Percentiles rank a stretch among this genome's conserved stretches.
These are phyloP conservation scores for Apophysomyces elegans DNA, from an alignment of 371 early-diverging fungal species.

Conservation along the genomic window DNA sequence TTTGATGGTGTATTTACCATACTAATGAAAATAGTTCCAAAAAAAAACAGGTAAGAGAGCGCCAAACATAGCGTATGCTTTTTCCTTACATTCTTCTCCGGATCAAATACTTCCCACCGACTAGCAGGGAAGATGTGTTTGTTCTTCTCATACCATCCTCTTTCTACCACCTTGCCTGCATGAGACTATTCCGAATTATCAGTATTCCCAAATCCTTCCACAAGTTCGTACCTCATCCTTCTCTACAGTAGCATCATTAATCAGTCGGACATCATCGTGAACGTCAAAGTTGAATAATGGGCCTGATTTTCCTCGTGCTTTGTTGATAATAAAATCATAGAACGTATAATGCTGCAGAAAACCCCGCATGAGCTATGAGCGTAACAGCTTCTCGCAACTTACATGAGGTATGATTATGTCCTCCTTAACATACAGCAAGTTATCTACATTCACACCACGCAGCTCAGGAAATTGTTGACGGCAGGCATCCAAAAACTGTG, in stretches of 20 bases:
- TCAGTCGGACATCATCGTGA: slow-evolving; percentile 90
- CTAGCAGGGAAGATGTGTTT: slow-evolving; percentile 97
- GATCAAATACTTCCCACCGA: slow-evolving; percentile 94
- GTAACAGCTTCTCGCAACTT: slow-evolving; percentile 21
- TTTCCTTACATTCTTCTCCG: slow-evolving; percentile 70
- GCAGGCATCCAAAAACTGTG: slow-evolving; percentile 84
- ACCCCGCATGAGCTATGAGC: not conserved
- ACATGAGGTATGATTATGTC: slow-evolving; percentile 96
- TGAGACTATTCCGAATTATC: slow-evolving; percentile 66
- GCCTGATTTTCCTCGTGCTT: slow-evolving; percentile 95
- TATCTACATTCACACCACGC: slow-evolving; percentile 83
- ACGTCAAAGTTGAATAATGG: slow-evolving; percentile 94
- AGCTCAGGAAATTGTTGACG: slow-evolving; percentile 82
- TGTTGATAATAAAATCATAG: slow-evolving; percentile 96
- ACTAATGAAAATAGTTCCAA: slow-evolving; percentile 38
- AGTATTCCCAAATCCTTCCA: not conserved
- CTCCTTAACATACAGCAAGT: slow-evolving; percentile 92
- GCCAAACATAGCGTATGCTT: not conserved
- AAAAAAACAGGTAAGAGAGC: slow-evolving; percentile 11
- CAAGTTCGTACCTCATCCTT: slow-evolving; percentile 72
- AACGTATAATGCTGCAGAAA: slow-evolving; percentile 84
- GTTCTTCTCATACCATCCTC: slow-evolving; percentile 94
- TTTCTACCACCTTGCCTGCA: slow-evolving; percentile 94
- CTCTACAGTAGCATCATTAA: slow-evolving; percentile 85
- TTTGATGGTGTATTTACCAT: slow-evolving; percentile 83